Conservation (phyloP, 169 alveolate genomes). For the Plasmodium gaboni region DNA sequence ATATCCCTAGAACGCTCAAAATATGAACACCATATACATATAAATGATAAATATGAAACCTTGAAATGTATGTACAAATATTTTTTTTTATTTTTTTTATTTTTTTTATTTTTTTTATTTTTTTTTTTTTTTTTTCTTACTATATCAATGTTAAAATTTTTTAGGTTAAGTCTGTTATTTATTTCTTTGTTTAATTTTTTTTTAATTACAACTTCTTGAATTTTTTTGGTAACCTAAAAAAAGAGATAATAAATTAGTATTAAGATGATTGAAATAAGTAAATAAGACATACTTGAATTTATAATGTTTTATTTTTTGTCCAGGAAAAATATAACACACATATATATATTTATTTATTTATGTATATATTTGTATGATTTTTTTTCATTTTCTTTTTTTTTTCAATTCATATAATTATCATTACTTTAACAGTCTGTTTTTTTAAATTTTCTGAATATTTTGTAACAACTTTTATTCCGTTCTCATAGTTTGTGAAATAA, state of each 20-base stretch:
- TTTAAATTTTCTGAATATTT: conserved; percentile 82
- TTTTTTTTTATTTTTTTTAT: conserved; percentile 59
- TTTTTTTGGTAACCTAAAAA: conserved; percentile 83
- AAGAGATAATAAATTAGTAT: not conserved
- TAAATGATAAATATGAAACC: too few relatives aligned
- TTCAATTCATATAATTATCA: not conserved
- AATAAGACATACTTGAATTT: not conserved
- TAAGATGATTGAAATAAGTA: not conserved
- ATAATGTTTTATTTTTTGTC: too few relatives aligned
- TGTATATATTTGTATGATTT: too few relatives aligned
- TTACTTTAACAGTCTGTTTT: conserved; percentile 89
- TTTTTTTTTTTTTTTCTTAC: conserved; percentile 79
- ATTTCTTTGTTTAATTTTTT: conserved; percentile 81
- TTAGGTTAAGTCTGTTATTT: conserved; percentile 77
- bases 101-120: conserved; percentile 43
- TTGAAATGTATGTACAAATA: conserved; percentile 58
- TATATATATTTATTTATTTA: not conserved
- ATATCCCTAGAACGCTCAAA: not conserved
- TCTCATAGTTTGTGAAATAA: conserved; percentile 80
- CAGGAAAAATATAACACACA: too few relatives aligned
- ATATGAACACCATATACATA: too few relatives aligned
- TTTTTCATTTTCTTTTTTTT: too few relatives aligned
- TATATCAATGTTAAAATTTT: conserved; percentile 78
- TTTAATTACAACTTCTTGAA: conserved; percentile 81
- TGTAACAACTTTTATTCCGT: conserved; percentile 86